Evolutionary conservation across 2,329 filamentous ascomycete genomes (phyloP).

Genomic region (Sarocladiaceae sp.): DNA sequence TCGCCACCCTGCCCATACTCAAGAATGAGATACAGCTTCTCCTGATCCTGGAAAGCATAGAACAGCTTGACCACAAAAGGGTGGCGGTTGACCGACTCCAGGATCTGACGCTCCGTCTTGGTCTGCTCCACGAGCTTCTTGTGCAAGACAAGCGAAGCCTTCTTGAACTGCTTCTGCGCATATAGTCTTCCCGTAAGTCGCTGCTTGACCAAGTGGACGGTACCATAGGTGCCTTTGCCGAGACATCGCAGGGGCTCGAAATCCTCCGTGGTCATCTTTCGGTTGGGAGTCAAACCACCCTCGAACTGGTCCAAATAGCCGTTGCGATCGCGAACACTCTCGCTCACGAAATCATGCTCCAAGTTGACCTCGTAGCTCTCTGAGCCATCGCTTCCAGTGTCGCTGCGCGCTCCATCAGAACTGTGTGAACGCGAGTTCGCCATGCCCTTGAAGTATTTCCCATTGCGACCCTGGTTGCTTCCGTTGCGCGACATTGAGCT

Average conservation of each 20-base stretch:
- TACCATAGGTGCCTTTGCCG: conserved; percentile 94
- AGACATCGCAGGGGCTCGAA: conserved; percentile 89
- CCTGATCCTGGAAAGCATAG: conserved; percentile 97
- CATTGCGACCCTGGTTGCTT: conserved; percentile 27
- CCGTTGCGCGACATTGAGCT: conserved; percentile 52
- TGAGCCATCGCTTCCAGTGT: conserved; percentile 55
- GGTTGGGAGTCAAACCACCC: conserved; percentile 49
- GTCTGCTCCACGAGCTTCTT: conserved; percentile 96
- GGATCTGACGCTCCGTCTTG: conserved; percentile 89
- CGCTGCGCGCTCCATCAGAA: conserved; percentile 51
- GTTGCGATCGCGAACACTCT: conserved; percentile 45
- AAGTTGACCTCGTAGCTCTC: conserved; percentile 84
- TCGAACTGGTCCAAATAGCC: conserved; percentile 43
- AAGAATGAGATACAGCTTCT: conserved; percentile 95
- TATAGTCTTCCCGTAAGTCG: conserved; percentile 81
- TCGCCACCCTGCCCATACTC: conserved; percentile 98
- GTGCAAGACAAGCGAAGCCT: conserved; percentile 90
- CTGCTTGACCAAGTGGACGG: conserved; percentile 90
- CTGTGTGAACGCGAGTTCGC: conserved; percentile 49
- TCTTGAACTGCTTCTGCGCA: conserved; percentile 98
- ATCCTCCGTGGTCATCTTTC: conserved; percentile 89
- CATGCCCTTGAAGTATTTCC: background rate
- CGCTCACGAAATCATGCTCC: conserved; percentile 79
- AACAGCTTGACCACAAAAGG: conserved; percentile 98
- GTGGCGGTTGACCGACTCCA: conserved; percentile 94